These are phyloP conservation scores for Candolleomyces aberdarensis DNA, from an alignment of 768 basidiomycete genomes.

Conservation along the genomic window DNA sequence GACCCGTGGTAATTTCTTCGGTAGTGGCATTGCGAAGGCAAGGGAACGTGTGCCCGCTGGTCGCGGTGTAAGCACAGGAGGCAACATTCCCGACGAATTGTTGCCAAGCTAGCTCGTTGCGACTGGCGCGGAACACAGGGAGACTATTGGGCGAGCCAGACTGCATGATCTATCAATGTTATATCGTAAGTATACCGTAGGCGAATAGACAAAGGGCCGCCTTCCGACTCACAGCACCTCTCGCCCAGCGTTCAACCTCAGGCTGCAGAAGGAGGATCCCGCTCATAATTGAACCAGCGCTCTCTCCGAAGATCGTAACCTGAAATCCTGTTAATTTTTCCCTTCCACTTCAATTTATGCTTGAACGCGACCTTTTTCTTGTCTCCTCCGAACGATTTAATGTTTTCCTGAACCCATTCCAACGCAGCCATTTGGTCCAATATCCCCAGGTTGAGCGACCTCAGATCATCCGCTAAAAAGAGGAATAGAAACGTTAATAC, in stretches of 20 bases:
- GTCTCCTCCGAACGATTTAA: constrained; percentile 57
- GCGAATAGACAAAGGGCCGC: not conserved
- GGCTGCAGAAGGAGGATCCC: constrained; percentile 36
- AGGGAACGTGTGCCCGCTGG: constrained; percentile 29
- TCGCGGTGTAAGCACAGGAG: constrained; percentile 25
- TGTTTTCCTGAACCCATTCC: constrained; percentile 58
- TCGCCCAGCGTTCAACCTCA: constrained; percentile 27
- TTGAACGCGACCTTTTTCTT: constrained; percentile 20
- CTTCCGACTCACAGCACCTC: constrained; percentile 24
- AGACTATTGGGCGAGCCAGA: constrained; percentile 35
- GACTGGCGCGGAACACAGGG: constrained; percentile 26
- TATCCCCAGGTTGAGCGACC: constrained; percentile 44
- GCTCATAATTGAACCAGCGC: not conserved
- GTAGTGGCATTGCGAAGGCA: constrained; percentile 26
- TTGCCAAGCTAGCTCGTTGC: constrained; percentile 32
- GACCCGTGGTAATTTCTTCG: constrained; percentile 20
- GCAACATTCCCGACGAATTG: constrained; percentile 35
- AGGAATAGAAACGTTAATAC: constrained; percentile 17
- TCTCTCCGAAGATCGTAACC: constrained; percentile 31
- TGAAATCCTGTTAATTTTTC: constrained; percentile 13
- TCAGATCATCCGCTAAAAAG: constrained; percentile 27
- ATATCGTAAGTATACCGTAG: too few relatives aligned
- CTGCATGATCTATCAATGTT: constrained; percentile 34
- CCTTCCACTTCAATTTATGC: too few relatives aligned
- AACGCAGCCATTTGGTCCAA: constrained; percentile 44